Evolutionary conservation across 2,329 filamentous ascomycete genomes (phyloP).

Genomic region (Beauveria sp.): DNA sequence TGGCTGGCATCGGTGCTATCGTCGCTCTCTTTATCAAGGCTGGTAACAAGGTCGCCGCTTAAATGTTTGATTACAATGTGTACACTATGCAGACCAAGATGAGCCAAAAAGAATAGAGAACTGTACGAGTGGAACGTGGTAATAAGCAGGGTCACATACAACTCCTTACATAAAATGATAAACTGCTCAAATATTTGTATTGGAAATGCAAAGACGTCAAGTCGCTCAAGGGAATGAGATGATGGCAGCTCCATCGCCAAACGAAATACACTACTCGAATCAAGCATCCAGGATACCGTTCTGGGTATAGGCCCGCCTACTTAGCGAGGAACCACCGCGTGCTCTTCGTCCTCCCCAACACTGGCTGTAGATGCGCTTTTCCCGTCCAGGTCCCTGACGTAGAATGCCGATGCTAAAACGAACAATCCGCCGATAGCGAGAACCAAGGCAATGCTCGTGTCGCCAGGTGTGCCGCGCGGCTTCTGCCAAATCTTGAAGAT

Average conservation of each 20-base stretch:
- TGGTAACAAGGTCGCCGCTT: constrained; percentile 20
- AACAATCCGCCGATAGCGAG: constrained; percentile 75
- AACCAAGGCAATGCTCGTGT: constrained; percentile 81
- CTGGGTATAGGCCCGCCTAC: neutral
- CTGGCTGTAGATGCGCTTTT: constrained; percentile 36
- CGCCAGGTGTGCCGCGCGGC: constrained; percentile 73
- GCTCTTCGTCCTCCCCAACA: constrained; percentile 32
- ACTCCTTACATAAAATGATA: neutral
- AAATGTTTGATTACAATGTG: neutral
- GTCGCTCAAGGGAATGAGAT: neutral
- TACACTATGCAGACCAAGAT: neutral
- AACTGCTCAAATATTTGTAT: constrained; percentile 9
- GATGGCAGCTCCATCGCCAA: neutral
- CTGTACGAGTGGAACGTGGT: neutral
- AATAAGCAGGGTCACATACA: neutral
- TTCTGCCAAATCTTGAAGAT: constrained; percentile 86
- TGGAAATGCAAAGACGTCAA: neutral
- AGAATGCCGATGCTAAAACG: constrained; percentile 67
- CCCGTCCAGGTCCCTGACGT: constrained; percentile 62
- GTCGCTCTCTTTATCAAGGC: constrained; percentile 35
- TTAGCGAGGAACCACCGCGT: constrained; percentile 26
- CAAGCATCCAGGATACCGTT: neutral
- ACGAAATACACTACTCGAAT: neutral
- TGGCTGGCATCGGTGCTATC: constrained; percentile 24
- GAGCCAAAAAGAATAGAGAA: neutral